Evolutionary conservation across 495 filamentous ascomycete genomes (phyloP), one percentile per base, ranked within the genome.

Genomic region (Talaromyces ruber): DNA sequence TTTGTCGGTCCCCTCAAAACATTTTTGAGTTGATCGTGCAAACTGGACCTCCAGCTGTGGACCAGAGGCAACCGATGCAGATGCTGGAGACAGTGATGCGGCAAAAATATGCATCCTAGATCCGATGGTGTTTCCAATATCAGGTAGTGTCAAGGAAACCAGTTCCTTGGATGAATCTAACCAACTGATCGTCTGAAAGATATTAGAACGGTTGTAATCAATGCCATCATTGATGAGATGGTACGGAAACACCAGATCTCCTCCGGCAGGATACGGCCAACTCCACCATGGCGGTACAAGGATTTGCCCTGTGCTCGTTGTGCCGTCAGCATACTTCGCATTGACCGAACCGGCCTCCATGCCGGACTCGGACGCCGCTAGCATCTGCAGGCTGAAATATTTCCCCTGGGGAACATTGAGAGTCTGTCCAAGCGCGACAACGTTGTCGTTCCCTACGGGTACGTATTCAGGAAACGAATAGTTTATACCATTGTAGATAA

Each of bases 11-110:
- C 74, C 64, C 76, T 76, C 77, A n/a, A n/a, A n/a, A n/a, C n/a
- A n/a, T 61, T 83, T 81, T 65, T 83, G 81, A 11, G 82, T 84
- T 4, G 81, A 75, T 3, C 81, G 71, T 14, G 76, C 74, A 67
- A 76, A 79, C 62, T 84, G 81, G 11, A 81, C 72, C 22, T 72
- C 64, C n/a, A n/a, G n/a, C n/a, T n/a, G n/a, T n/a, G n/a, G n/a
- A n/a, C n/a, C n/a, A n/a, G n/a, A n/a, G n/a, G n/a, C n/a, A 4
- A 18, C 52, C 11, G 52, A 55, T 6, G 52, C 12, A 16, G 43
- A 47, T 14, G 43, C 12, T 16, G 43, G 5, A 47, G 8, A 6
- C 60, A 72, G 29, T 14, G 70, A 68, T 22, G 71, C 51, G 6
- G 70, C 59, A 66, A 71, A 72, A 2, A 72, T 50, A 24, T 72